Conservation (phyloP, 169 alveolate species). For the Toxoplasma gondii region DNA sequence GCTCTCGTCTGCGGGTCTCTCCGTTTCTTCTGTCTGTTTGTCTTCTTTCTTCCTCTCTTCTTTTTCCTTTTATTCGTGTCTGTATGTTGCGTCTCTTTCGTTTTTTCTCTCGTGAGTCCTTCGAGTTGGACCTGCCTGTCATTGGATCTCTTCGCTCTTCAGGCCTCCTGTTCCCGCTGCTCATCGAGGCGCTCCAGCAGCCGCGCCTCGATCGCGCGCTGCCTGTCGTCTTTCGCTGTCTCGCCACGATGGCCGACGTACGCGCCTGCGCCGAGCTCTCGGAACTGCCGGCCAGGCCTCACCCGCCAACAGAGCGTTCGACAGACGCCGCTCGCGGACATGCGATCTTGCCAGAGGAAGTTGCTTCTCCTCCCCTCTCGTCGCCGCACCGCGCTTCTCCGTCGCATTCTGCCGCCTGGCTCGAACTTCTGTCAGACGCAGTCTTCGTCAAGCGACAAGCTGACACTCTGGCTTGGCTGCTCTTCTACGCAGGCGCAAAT, state of each 20-base stretch:
- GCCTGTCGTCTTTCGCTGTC: neutral
- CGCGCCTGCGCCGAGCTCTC: neutral
- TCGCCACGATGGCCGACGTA: neutral
- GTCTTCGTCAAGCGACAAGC: neutral
- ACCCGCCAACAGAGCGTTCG: neutral
- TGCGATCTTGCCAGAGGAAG: too few species aligned
- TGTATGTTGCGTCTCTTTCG: neutral
- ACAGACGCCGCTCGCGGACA: too few species aligned
- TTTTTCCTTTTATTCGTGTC: neutral
- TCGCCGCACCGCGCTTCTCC: neutral
- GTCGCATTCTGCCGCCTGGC: neutral
- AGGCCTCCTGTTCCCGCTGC: constrained; percentile 31
- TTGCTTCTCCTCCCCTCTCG: neutral
- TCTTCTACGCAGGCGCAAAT: neutral
- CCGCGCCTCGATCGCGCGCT: constrained; percentile 28
- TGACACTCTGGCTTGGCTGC: neutral
- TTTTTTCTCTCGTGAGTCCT: neutral
- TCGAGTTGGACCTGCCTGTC: neutral
- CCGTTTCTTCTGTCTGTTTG: neutral
- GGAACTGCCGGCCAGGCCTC: neutral
- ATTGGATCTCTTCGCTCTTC: neutral
- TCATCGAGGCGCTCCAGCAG: constrained; percentile 5
- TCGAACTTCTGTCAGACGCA: neutral
- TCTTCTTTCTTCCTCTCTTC: neutral
- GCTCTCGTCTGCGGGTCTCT: neutral